phyloP scores from a whole-genome alignment of 2,329 filamentous ascomycete species.

The Fusarium chlamydosporum region DNA sequence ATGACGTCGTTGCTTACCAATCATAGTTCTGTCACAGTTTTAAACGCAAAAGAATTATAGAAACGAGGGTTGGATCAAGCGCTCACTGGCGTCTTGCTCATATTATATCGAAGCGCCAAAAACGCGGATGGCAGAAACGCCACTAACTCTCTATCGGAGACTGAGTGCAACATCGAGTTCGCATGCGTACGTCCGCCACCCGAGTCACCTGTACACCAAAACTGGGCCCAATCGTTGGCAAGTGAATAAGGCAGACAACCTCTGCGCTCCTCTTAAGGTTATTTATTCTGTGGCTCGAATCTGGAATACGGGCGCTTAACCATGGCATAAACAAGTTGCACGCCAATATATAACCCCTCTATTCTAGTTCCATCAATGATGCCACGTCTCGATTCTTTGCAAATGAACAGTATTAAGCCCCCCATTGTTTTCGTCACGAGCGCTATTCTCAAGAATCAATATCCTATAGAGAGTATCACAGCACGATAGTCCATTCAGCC shows the following conservation, averaged over 20 bases:
- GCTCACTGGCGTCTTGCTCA: conserved; percentile 13
- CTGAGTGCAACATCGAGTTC: conserved; percentile 12
- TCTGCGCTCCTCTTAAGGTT: conserved; percentile 10
- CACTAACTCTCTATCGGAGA: conserved; percentile 12
- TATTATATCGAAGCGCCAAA: conserved; percentile 21
- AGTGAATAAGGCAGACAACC: conserved; percentile 17
- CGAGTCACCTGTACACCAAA: conserved; percentile 9
- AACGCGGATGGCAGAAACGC: conserved; percentile 12
- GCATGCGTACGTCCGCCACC: conserved; percentile 6
- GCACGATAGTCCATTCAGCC: conserved; percentile 15
- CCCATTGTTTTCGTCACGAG: conserved; percentile 13
- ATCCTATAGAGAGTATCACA: conserved; percentile 6
- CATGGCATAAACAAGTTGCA: conserved; percentile 15
- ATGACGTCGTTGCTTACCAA: conserved; percentile 21
- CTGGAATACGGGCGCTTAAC: too few species aligned
- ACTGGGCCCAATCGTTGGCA: conserved; percentile 10
- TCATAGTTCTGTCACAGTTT: conserved; percentile 22
- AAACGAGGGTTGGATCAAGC: conserved; percentile 14
- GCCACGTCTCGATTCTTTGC: conserved; percentile 14
- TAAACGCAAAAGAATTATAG: conserved; percentile 15
- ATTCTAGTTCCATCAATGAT: conserved; percentile 15
- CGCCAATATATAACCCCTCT: conserved; percentile 10
- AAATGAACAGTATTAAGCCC: conserved; percentile 11
- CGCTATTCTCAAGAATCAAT: conserved; percentile 16
- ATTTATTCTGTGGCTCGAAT: conserved; percentile 10